A percentile compares a stretch with the other conserved stretches of the same genome.
Conservation (phyloP, 108 stramenopile genomes). For the Mayamaea pseudoterrestris region DNA sequence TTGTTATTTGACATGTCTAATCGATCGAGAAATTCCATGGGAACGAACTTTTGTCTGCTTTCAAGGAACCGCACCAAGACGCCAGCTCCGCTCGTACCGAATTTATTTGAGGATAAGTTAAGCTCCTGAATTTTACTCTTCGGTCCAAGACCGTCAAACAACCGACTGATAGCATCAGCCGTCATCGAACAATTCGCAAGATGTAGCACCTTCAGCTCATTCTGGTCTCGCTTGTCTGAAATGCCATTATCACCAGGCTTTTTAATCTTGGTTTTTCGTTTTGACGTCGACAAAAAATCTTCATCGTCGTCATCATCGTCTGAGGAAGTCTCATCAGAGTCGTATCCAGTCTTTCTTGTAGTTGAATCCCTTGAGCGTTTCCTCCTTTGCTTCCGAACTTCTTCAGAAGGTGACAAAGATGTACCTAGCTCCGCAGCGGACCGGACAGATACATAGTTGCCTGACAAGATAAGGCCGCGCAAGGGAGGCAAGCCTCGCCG, state of each 20-base stretch:
- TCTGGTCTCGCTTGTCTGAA: too few relatives aligned
- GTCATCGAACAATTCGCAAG: constrained; percentile 47
- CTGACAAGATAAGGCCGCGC: constrained; percentile 55
- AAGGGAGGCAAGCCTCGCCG: constrained; percentile 32
- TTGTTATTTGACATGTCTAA: constrained; percentile 74
- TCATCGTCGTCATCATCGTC: constrained; percentile 27
- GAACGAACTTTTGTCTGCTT: constrained; percentile 7
- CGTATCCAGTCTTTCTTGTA: constrained; percentile 2
- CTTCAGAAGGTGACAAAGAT: constrained; percentile 38
- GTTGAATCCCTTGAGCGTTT: neutral
- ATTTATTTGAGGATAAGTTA: constrained; percentile 56
- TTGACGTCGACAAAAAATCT: constrained; percentile 1
- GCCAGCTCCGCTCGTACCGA: constrained; percentile 44
- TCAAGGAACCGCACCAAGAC: constrained; percentile 54
- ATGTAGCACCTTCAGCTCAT: constrained; percentile 60
- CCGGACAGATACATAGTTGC: constrained; percentile 43
- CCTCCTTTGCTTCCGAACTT: constrained; percentile 12
- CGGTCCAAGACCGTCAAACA: constrained; percentile 51
- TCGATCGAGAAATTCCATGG: constrained; percentile 61
- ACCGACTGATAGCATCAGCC: constrained; percentile 29
- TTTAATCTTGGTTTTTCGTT: neutral
- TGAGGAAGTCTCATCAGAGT: constrained; percentile 17
- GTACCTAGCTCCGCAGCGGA: constrained; percentile 55
- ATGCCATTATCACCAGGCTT: neutral
- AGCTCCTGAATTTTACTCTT: constrained; percentile 60